These are phyloP conservation scores for Citrullus colocynthis DNA, from an alignment of 306 rosid species.

Conservation along the genomic window DNA sequence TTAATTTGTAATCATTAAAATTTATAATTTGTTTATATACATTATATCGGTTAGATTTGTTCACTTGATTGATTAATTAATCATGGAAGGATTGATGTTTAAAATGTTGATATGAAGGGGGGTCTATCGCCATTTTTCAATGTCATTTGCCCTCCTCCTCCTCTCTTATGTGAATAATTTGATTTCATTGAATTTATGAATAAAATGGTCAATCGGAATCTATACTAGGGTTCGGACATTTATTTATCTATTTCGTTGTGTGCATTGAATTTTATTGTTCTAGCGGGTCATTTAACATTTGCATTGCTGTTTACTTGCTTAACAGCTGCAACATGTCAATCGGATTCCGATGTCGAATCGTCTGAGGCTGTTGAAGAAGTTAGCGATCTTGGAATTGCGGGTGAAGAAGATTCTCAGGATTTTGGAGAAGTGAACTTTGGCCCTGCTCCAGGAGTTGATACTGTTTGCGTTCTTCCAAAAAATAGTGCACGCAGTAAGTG, in stretches of 20 bases:
- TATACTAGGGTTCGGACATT: not conserved
- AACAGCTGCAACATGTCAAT: slow-evolving; percentile 62
- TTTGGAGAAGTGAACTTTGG: slow-evolving; percentile 40
- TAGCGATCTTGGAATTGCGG: slow-evolving; percentile 64
- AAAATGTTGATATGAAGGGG: not conserved
- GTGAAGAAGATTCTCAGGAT: slow-evolving; percentile 64
- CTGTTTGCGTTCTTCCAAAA: slow-evolving; percentile 61
- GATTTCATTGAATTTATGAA: not conserved
- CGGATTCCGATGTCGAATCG: slow-evolving; percentile 33
- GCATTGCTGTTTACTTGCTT: not conserved
- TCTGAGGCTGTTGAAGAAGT: slow-evolving; percentile 44
- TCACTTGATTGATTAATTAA: not conserved
- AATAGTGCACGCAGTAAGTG: slow-evolving; percentile 55
- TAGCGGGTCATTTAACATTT: not conserved
- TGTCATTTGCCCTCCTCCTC: not conserved
- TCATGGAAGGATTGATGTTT: not conserved
- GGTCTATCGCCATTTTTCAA: not conserved
- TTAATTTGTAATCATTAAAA: too few species aligned
- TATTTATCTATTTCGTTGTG: too few species aligned
- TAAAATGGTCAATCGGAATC: not conserved
- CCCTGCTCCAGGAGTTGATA: slow-evolving; percentile 73
- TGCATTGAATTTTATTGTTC: not conserved
- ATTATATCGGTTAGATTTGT: too few species aligned
- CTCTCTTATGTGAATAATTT: not conserved
- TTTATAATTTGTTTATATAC: too few species aligned